Evolutionary conservation across 139 green algal genomes (phyloP).

Genomic region (Micractinium sp.): DNA sequence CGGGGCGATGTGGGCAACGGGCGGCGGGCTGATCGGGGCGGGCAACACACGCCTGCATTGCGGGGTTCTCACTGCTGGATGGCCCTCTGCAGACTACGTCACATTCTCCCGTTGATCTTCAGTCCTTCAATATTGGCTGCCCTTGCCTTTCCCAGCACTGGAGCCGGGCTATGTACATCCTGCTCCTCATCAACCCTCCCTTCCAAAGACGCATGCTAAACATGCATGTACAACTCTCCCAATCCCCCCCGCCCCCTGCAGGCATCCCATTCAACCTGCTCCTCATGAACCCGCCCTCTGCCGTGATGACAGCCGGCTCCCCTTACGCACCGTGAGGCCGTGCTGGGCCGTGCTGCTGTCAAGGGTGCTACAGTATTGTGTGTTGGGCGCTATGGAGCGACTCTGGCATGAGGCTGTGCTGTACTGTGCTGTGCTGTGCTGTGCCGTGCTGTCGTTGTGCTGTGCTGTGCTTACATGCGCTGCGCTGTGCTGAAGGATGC

Average conservation of each 20-base stretch:
- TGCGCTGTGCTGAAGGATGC: too few species aligned
- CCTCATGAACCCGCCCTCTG: constrained; percentile 27
- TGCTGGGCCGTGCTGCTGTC: not conserved
- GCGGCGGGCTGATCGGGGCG: too few species aligned
- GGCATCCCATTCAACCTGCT: constrained; percentile 40
- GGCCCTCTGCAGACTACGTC: too few species aligned
- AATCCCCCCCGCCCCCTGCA: not conserved
- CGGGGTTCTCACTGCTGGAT: too few species aligned
- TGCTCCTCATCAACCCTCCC: not conserved
- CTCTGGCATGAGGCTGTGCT: not conserved
- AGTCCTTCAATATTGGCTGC: too few species aligned
- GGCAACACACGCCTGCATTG: not conserved
- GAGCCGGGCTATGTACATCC: too few species aligned
- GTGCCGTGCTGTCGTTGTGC: not conserved
- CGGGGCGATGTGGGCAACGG: not conserved
- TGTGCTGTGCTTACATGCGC: too few species aligned
- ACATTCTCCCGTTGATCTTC: too few species aligned
- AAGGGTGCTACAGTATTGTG: not conserved
- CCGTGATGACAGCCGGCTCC: not conserved
- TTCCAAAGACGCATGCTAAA: not conserved
- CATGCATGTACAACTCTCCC: too few species aligned
- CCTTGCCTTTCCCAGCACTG: too few species aligned
- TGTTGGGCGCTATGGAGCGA: not conserved
- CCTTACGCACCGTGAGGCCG: not conserved
- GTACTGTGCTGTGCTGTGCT: not conserved